Evolutionary conservation across 441 rosid species (phyloP), one percentile per base, ranked within the genome.

Genomic region (Adansonia grandidieri): DNA sequence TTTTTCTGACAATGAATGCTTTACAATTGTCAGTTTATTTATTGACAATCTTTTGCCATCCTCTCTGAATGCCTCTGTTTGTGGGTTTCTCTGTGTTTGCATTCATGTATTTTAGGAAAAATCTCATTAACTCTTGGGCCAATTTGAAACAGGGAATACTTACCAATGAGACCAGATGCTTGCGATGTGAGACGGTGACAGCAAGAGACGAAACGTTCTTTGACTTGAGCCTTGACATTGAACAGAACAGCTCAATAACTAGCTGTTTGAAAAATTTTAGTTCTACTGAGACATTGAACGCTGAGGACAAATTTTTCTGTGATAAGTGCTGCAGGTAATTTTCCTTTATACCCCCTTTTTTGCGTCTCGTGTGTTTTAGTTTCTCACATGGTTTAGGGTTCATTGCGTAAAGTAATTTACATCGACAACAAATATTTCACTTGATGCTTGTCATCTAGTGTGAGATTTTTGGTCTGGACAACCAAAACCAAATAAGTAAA

Each of bases 251-350:
- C 80, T 93, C 97, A 28, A 93, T 95, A 84, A 95, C 98, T 72
- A 93, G 98, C 88, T 95, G 97, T 84, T 84, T 93, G 91, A 95
- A 93, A 81, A 95, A 95, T 84, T 95, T 95, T 83, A 95, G 98
- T 82, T 95, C 98, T 57, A 93, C 97, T 8, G 98, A 95, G 89
- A 93, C 97, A 54, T 84, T 95, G 84, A 93, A 95, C 80, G 97
- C 98, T 2, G 97, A 95, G 82, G 98, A 95, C 84, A 93, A 95
- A 80, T 95, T 95, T 82, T 95, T 95, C 87, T 91, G 98, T 81
- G 98, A 95, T 89, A 93, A 95, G 82, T 95, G 98, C 91, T 91
- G 98, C 97, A 95, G 98, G 98, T 93, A 57, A 28, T 80, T 77
- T 32, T 47, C 51, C 77, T 71, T 74, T 32, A 24, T 44, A 24